Base-by-base conservation (phyloP, 345 rosid species). In the Noccaea bulbosa region DNA sequence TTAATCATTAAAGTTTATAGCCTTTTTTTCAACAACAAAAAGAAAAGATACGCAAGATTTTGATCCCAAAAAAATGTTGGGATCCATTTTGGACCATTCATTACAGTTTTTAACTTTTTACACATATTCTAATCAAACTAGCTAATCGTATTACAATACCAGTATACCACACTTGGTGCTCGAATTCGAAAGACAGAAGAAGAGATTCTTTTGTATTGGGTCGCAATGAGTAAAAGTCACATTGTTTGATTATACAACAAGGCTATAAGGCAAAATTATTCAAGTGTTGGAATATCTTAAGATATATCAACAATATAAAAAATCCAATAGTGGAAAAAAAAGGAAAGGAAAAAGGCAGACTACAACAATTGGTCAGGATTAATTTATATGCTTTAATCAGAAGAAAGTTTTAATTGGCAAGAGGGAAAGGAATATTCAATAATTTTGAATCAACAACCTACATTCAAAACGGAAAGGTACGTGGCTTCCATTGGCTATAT, bases 151-250 rank as follows among this genome's bases (percentile, higher is more conserved):
- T 62, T 68, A 61, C 35, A 62, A 53, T 75, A 75, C 55, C 46
- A 61, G 24, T 61, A 53, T 75, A 75, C 55, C 46, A 32, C 43
- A 46, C 48, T 53, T 53, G 62, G 74, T 75, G 65, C 47, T 69
- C 22, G 22, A 20, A 20, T 20, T 20, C 65, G 34, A 39, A 45
- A 40, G 39, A 69, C 69, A 49, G 45, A 60, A 52, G 63, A 53
- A 32, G 57, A 68, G 69, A 54, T 67, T 74, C 69, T 61, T 45
- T 53, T 74, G 74, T 38, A n/a, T 75, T 54, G 66, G 77, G 62
- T 73, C 66, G 38, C 46, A 51, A 74, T 74, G 69, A 67, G 68
- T 74, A 60, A 58, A 58, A 67, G 48, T 60, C 63, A 34, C 37
- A 50, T 74, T 67, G 34, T 51, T 67, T 58, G 45, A 63, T 58